A percentile compares a stretch with the other conserved stretches of the same genome.
phyloP scores from a whole-genome alignment of 2,329 filamentous ascomycete genomes.

The Hortaea werneckii region DNA sequence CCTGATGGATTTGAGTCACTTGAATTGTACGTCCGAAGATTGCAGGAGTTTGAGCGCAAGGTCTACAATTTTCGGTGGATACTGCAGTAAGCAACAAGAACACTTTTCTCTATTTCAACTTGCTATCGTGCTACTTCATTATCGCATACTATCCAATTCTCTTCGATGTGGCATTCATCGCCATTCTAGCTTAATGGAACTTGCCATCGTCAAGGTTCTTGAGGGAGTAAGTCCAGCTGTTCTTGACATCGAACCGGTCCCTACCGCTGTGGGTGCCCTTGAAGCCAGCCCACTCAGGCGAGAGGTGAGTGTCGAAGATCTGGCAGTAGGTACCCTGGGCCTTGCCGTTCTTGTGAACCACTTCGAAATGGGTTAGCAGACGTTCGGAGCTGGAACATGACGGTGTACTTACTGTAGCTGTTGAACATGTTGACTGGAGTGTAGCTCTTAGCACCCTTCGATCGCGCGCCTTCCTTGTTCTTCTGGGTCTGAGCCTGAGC shows the following conservation, averaged over 20 bases:
- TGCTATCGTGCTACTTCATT: too few species aligned
- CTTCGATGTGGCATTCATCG: too few species aligned
- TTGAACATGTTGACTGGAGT: conserved; percentile 23
- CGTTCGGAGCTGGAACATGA: too few species aligned
- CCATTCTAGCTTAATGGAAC: neutral
- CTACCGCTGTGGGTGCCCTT: conserved; percentile 8
- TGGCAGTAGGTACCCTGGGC: conserved; percentile 23
- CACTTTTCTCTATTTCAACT: too few species aligned
- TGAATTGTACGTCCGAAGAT: too few species aligned
- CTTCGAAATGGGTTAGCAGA: conserved; percentile 5
- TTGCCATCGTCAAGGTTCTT: conserved; percentile 7
- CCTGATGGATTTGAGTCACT: too few species aligned
- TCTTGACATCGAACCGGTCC: conserved; percentile 14
- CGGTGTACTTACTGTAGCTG: neutral
- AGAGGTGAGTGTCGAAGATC: conserved; percentile 13
- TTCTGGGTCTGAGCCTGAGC: conserved; percentile 10
- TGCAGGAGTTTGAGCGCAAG: too few species aligned
- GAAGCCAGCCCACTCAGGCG: conserved; percentile 11
- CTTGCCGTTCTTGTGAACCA: conserved; percentile 17
- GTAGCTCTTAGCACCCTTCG: conserved; percentile 9
- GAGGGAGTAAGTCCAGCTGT: conserved; percentile 13
- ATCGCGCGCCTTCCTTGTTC: conserved; percentile 13
- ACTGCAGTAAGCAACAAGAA: too few species aligned
- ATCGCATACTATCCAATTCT: too few species aligned
- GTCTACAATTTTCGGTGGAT: too few species aligned